These are phyloP conservation scores for Pythium scleroteichum DNA, from an alignment of 352 stramenopile species.

Conservation along the genomic window DNA sequence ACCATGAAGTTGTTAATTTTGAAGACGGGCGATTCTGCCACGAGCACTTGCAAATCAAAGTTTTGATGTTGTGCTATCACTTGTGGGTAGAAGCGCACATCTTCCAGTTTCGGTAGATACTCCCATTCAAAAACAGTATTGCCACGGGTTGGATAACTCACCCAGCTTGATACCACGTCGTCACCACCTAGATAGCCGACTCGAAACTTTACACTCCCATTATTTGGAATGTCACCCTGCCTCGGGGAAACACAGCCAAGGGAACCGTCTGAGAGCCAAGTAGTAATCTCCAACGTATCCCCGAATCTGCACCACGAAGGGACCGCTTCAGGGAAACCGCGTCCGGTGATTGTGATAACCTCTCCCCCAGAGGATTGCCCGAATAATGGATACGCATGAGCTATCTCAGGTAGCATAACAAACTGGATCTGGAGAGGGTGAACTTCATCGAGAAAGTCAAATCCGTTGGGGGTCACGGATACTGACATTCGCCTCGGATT, in stretches of 20 bases:
- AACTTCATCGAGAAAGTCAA: constrained; percentile 15
- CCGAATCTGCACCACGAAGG: constrained; percentile 19
- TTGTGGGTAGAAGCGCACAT: background rate
- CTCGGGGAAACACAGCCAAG: constrained; percentile 15
- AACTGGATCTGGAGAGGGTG: constrained; percentile 10
- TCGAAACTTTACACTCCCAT: background rate
- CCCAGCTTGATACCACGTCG: background rate
- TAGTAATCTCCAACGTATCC: background rate
- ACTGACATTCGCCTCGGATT: constrained; percentile 16
- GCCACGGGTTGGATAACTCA: background rate
- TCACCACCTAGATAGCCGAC: background rate
- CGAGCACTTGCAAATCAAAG: background rate
- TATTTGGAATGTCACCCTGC: background rate
- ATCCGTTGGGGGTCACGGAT: constrained; percentile 23
- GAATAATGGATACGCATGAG: background rate
- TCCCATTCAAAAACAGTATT: background rate
- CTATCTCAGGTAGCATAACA: constrained; percentile 7
- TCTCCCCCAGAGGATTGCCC: constrained; percentile 5
- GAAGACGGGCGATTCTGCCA: no score
- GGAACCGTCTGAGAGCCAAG: constrained; percentile 8
- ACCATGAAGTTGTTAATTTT: background rate
- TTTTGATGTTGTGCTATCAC: background rate
- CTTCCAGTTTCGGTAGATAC: background rate
- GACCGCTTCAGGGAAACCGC: constrained; percentile 7
- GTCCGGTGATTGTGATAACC: constrained; percentile 6